Evolutionary conservation across 331 rosid genomes (phyloP).

Genomic region (Rhamnella rubrinervis): DNA sequence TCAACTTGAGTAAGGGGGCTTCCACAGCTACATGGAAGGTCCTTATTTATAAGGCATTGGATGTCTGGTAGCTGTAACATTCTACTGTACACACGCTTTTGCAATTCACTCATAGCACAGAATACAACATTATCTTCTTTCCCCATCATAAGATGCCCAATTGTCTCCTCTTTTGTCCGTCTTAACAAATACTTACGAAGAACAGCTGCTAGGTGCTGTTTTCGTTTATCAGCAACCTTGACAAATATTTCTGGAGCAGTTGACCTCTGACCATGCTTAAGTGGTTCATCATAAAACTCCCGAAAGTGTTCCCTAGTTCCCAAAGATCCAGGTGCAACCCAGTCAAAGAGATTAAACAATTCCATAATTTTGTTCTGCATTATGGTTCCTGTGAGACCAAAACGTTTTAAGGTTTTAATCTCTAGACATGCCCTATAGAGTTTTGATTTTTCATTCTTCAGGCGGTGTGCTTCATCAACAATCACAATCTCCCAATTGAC

Average conservation of each 20-base stretch:
- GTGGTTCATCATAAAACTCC: slow-evolving; percentile 86
- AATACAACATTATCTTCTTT: slow-evolving; percentile 92
- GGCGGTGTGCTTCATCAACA: slow-evolving; percentile 90
- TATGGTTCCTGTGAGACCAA: slow-evolving; percentile 90
- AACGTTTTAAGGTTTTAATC: slow-evolving; percentile 71
- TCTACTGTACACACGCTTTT: slow-evolving; percentile 77
- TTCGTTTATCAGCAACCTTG: slow-evolving; percentile 71
- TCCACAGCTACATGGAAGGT: slow-evolving; percentile 82
- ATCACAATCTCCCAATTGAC: slow-evolving; percentile 72
- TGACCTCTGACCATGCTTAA: slow-evolving; percentile 94
- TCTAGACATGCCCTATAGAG: slow-evolving; percentile 73
- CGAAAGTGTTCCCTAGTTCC: slow-evolving; percentile 96
- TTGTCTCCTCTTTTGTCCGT: slow-evolving; percentile 94
- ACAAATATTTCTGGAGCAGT: slow-evolving; percentile 87
- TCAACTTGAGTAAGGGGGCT: slow-evolving; percentile 92
- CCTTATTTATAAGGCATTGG: slow-evolving; percentile 84
- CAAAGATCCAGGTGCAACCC: slow-evolving; percentile 89
- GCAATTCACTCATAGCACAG: slow-evolving; percentile 92
- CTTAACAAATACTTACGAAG: slow-evolving; percentile 85
- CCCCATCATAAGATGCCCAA: slow-evolving; percentile 99
- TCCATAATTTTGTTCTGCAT: slow-evolving; percentile 98
- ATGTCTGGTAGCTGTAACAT: slow-evolving; percentile 89
- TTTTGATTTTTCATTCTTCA: slow-evolving; percentile 89
- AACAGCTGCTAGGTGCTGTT: slow-evolving; percentile 62
- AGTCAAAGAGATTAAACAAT: slow-evolving; percentile 87